Evolutionary conservation across 495 filamentous ascomycete genomes (phyloP).

Genomic region (Aspergillus taichungensis): DNA sequence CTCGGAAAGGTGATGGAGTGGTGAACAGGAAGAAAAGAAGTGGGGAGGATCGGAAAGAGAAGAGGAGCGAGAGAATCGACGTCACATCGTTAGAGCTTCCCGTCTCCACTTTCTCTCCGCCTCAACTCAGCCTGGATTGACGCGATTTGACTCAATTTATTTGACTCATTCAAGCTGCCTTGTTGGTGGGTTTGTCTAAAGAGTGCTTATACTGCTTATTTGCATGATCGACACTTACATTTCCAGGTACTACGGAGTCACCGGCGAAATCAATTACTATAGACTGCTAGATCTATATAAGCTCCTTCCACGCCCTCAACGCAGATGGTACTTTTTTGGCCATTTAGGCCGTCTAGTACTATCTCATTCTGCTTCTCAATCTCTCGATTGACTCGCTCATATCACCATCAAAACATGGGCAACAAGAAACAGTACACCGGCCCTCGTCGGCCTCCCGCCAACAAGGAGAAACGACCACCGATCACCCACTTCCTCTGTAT

Average conservation of each 20-base stretch:
- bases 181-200: too few species aligned
- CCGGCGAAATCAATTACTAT: too few species aligned
- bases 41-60: not conserved
- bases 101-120: not conserved
- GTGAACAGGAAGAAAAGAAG: not conserved
- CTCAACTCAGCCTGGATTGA: too few species aligned
- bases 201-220: too few species aligned
- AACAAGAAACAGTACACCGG: not conserved
- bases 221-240: too few species aligned
- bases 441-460: not conserved
- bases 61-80: not conserved
- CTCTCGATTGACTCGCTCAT: not conserved
- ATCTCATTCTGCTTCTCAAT: not conserved
- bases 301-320: too few species aligned
- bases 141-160: too few species aligned
- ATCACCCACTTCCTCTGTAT: slow-evolving; percentile 89
- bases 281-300: too few species aligned
- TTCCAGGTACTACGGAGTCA: too few species aligned
- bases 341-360: not conserved
- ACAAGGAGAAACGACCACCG: slow-evolving; percentile 26
- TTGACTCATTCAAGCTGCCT: too few species aligned
- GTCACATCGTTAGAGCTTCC: not conserved
- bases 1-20: not conserved
- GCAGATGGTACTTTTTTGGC: too few species aligned
- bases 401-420: slow-evolving; percentile 5